Evolutionary conservation across 441 rosid species (phyloP), one percentile per base, ranked within the genome.

Genomic region (Raphanus hybrid): DNA sequence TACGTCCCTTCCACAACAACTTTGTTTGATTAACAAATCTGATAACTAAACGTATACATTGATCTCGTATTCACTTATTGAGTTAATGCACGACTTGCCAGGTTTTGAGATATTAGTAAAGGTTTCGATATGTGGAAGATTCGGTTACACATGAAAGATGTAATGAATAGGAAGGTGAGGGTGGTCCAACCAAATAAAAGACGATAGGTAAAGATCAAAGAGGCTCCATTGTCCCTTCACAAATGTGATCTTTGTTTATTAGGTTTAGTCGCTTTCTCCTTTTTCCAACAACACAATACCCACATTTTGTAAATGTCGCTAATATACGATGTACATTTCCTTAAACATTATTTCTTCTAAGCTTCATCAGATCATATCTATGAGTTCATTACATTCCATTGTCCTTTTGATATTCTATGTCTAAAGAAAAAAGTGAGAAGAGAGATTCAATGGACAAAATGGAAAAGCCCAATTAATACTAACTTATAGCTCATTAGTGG

Each of bases 131-230:
- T 72, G 64, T 54, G 59, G 39, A 71, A 67, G 55, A 67, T 66
- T 67, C 1, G 16, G 58, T 50, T 62, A 72, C 35, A 71, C 12
- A 78, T 71, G 68, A 71, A 65, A 59, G 43, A 72, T 50, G 69
- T 52, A 48, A 78, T 52, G 81, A 78, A 72, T 72, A 37, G 55
- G 77, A 60, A 12, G 64, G 61, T 66, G 77, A 67, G 10, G 64
- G 69, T 78, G 81, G 77, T 67, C 80, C 81, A 78, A 26, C 26
- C 29, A 78, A 48, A 78, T 67, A 78, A 78, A 54, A 72, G 73
- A 60, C 48, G 73, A 72, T 67, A 16, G 59, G 29, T 60, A 67
- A 67, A 67, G 63, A 78, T 72, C 73, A 66, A 77, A 77, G 66
- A 45, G 76, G 26, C 76, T 58, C 67, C 71, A 71, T 77, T 55